phyloP scores from a whole-genome alignment of 495 filamentous ascomycete genomes.

The Sordaria brevicollis region DNA sequence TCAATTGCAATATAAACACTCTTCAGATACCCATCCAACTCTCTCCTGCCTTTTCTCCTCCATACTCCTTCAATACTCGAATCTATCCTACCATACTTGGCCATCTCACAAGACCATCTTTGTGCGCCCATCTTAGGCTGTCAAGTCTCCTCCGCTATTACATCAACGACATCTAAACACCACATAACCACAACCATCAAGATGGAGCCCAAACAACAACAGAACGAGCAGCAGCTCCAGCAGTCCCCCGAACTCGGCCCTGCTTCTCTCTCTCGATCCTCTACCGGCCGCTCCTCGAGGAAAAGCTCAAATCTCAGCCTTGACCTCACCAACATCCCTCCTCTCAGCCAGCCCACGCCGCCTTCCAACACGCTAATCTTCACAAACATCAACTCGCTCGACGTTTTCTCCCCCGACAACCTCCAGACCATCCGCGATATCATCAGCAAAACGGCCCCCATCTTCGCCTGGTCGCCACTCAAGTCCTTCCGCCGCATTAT shows the following conservation, averaged over 20 bases:
- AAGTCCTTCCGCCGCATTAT: conserved; percentile 89
- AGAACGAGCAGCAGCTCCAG: background rate
- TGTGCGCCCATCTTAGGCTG: background rate
- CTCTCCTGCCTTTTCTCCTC: background rate
- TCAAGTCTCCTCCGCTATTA: background rate
- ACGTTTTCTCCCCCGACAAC: conserved; percentile 69
- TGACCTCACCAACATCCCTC: conserved; percentile 71
- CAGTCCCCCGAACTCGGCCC: conserved; percentile 11
- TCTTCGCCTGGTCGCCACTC: conserved; percentile 84
- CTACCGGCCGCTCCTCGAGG: conserved; percentile 21
- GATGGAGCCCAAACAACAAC: background rate
- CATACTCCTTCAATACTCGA: background rate
- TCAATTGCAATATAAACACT: background rate
- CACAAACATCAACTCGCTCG: conserved; percentile 69
- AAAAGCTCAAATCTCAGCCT: conserved; percentile 54
- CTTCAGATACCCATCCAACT: background rate
- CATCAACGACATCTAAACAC: background rate
- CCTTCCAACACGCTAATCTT: conserved; percentile 93
- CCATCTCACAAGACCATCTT: background rate
- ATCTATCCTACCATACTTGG: background rate
- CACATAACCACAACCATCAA: background rate
- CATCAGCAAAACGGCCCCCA: conserved; percentile 54
- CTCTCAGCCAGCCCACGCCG: conserved; percentile 65
- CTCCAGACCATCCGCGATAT: conserved; percentile 65
- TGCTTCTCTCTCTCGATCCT: conserved; percentile 22